Conservation (phyloP, 331 rosid genomes). For the Stylosanthes scabra region DNA sequence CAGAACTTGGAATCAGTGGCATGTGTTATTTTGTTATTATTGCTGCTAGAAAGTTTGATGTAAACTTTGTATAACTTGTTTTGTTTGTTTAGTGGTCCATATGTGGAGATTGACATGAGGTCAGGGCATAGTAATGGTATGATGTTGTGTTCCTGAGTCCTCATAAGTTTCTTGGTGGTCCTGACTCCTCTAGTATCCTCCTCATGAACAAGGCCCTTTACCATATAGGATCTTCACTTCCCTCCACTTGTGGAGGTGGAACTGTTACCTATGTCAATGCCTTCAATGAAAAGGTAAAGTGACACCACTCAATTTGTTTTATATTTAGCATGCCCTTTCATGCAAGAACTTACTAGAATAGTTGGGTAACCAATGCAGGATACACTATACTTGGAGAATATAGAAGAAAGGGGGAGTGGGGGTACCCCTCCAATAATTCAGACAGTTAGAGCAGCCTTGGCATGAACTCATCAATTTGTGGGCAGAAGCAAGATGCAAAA, state of each 20-base stretch:
- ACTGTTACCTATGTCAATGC: constrained; percentile 81
- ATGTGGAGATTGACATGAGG: constrained; percentile 73
- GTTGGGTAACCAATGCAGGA: constrained; percentile 53
- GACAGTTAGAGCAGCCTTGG: constrained; percentile 82
- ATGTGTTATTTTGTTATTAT: background rate
- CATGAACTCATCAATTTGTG: constrained; percentile 66
- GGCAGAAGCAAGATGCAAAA: constrained; percentile 62
- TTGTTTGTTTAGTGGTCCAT: constrained; percentile 68
- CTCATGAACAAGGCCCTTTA: constrained; percentile 70
- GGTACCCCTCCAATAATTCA: constrained; percentile 93
- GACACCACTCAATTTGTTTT: no score
- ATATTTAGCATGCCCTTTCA: no score
- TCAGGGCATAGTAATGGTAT: constrained; percentile 61
- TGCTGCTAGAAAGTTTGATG: no score
- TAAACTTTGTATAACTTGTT: background rate
- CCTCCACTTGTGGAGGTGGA: constrained; percentile 95
- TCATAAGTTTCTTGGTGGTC: constrained; percentile 91
- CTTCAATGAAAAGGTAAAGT: constrained; percentile 65
- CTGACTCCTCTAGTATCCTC: constrained; percentile 77
- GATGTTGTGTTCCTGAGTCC: constrained; percentile 80
- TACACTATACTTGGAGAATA: constrained; percentile 66
- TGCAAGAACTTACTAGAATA: no score
- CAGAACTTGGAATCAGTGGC: background rate
- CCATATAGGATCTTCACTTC: constrained; percentile 58
- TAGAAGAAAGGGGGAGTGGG: constrained; percentile 86